These are phyloP conservation scores for Pseudocercospora vitis DNA, from an alignment of 2,329 filamentous ascomycete genomes.

Conservation along the genomic window DNA sequence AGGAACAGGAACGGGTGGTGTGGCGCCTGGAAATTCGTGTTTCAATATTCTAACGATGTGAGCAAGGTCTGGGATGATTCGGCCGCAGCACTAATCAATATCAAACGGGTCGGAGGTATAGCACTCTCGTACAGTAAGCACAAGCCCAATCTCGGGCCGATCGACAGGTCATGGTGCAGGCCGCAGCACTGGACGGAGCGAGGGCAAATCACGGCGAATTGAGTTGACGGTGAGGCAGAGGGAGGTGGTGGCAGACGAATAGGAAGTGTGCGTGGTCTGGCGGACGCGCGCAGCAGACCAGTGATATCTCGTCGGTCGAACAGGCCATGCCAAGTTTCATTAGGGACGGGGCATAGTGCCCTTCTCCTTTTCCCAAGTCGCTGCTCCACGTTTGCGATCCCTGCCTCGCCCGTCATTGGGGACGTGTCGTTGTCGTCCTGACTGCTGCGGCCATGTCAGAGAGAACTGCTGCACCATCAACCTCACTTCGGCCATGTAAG, in stretches of 20 bases:
- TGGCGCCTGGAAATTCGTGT: too few species aligned
- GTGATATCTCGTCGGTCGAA: neutral
- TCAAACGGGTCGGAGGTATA: too few species aligned
- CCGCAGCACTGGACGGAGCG: neutral
- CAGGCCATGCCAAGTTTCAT: constrained; percentile 2
- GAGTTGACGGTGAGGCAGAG: too few species aligned
- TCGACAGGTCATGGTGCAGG: neutral
- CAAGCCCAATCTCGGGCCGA: too few species aligned
- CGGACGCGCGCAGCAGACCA: neutral
- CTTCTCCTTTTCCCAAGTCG: constrained; percentile 5
- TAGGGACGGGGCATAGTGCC: neutral
- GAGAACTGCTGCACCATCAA: constrained; percentile 6
- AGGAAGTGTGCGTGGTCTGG: neutral
- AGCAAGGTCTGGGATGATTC: too few species aligned
- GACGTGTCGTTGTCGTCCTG: neutral
- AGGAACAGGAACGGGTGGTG: neutral
- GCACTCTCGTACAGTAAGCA: too few species aligned
- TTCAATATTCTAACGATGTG: too few species aligned
- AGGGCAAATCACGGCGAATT: constrained; percentile 1
- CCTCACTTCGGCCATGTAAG: neutral
- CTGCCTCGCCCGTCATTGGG: neutral
- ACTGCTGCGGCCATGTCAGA: constrained; percentile 7
- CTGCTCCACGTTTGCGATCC: constrained; percentile 1
- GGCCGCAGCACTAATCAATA: too few species aligned
- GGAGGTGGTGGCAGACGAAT: neutral